Evolutionary conservation across 331 rosid genomes (phyloP).

Genomic region (Prunus yedoensis): DNA sequence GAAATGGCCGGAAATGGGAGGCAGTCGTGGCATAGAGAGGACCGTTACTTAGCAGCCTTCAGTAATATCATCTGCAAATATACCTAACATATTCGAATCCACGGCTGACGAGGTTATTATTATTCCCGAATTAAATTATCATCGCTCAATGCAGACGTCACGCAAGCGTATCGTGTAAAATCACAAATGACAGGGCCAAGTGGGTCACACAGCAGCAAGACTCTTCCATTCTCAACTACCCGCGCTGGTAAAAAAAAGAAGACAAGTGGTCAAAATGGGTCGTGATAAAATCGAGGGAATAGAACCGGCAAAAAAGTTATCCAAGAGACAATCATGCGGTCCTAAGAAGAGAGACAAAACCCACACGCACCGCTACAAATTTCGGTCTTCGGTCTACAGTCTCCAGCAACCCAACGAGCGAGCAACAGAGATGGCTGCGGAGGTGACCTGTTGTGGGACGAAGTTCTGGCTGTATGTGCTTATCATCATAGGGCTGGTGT

Average conservation of each 20-base stretch:
- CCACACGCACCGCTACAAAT: neutral
- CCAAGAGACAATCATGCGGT: neutral
- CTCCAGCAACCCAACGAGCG: neutral
- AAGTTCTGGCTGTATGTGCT: conserved; percentile 54
- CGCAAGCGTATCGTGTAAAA: conserved; percentile 2
- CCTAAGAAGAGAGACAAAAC: neutral
- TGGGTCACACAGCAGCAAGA: neutral
- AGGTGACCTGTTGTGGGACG: conserved; percentile 62
- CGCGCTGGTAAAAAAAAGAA: neutral
- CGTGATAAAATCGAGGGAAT: conserved; percentile 18
- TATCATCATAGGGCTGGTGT: conserved; percentile 57
- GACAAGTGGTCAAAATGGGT: neutral
- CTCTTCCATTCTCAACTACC: too few relatives aligned
- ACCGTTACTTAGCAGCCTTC: neutral
- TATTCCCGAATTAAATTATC: conserved; percentile 7
- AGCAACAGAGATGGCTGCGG: conserved; percentile 52
- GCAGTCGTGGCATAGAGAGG: conserved; percentile 2
- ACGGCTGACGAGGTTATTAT: neutral
- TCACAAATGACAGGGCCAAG: neutral
- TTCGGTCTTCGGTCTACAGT: neutral
- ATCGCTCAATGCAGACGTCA: neutral
- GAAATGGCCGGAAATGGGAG: neutral
- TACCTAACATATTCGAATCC: neutral
- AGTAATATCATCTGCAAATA: neutral
- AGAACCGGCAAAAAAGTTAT: neutral